Conservation (phyloP, 2,329 filamentous ascomycete genomes). For the Penicillium sp. region DNA sequence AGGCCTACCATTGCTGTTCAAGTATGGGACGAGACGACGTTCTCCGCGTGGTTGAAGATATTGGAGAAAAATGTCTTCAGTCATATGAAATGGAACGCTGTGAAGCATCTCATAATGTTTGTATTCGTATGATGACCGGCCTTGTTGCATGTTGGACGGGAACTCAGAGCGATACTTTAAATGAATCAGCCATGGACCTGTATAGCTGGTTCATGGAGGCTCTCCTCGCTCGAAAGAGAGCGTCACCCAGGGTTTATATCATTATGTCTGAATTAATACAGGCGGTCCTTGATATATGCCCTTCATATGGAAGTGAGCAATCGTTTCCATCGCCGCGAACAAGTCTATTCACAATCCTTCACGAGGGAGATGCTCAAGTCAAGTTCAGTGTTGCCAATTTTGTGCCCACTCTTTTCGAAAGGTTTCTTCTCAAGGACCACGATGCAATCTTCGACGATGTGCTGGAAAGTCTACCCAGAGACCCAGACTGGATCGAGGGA, state of each 20-base stretch:
- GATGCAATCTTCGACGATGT: constrained; percentile 84
- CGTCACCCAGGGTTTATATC: constrained; percentile 70
- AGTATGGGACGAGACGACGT: constrained; percentile 37
- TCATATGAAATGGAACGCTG: constrained; percentile 68
- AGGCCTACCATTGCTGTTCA: constrained; percentile 32
- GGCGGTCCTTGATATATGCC: constrained; percentile 65
- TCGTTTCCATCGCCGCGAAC: constrained; percentile 66
- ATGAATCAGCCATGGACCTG: constrained; percentile 69
- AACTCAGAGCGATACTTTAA: constrained; percentile 58
- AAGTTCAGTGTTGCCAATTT: constrained; percentile 73
- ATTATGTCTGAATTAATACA: constrained; percentile 69
- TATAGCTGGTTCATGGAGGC: constrained; percentile 75
- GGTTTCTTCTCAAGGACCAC: constrained; percentile 80
- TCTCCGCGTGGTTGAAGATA: constrained; percentile 47
- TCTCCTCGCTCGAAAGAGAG: constrained; percentile 65
- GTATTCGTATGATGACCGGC: constrained; percentile 67
- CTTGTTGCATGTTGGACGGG: constrained; percentile 66
- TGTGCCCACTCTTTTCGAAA: constrained; percentile 73
- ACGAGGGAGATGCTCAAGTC: constrained; percentile 65
- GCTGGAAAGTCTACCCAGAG: constrained; percentile 72
- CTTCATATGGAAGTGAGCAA: constrained; percentile 65
- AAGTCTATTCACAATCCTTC: constrained; percentile 72
- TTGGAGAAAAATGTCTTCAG: constrained; percentile 51
- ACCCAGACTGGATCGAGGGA: constrained; percentile 72
- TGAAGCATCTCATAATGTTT: constrained; percentile 69